These are phyloP conservation scores for Hypoxylon sp. DNA, from an alignment of 2,329 filamentous ascomycete genomes.

Conservation along the genomic window DNA sequence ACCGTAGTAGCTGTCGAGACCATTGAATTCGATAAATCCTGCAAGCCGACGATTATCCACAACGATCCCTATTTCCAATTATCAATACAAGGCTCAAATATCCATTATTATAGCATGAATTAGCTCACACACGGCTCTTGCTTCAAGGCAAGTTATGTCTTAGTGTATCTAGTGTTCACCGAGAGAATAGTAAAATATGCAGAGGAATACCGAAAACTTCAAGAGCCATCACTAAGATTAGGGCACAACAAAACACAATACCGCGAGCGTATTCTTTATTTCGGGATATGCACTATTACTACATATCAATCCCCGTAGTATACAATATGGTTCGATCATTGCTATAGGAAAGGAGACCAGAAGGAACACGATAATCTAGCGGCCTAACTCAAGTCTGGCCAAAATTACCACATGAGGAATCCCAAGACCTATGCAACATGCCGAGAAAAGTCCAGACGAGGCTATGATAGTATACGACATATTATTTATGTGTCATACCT, in stretches of 20 bases:
- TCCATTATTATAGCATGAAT: background rate
- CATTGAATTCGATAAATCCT: conserved; percentile 11
- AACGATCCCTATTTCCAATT: conserved; percentile 9
- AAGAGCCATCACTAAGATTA: background rate
- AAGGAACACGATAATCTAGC: background rate
- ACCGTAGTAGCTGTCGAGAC: background rate
- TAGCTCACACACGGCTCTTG: background rate
- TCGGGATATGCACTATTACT: background rate
- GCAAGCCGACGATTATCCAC: background rate
- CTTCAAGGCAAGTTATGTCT: background rate
- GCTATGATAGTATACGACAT: conserved; percentile 2
- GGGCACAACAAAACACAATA: background rate
- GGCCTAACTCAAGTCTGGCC: conserved; percentile 17
- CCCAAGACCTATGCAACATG: conserved; percentile 7
- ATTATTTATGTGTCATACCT: background rate
- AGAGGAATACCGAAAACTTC: background rate
- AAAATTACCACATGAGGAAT: conserved; percentile 12
- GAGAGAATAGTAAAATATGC: background rate
- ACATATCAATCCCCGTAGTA: background rate
- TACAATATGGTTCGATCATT: background rate
- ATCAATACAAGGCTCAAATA: conserved; percentile 7
- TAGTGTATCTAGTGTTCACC: background rate
- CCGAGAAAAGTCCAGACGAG: conserved; percentile 11
- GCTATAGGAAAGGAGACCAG: conserved; percentile 8
- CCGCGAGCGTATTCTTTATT: background rate